Evolutionary conservation across 306 rosid species (phyloP).

Genomic region (Castanospermum australe): DNA sequence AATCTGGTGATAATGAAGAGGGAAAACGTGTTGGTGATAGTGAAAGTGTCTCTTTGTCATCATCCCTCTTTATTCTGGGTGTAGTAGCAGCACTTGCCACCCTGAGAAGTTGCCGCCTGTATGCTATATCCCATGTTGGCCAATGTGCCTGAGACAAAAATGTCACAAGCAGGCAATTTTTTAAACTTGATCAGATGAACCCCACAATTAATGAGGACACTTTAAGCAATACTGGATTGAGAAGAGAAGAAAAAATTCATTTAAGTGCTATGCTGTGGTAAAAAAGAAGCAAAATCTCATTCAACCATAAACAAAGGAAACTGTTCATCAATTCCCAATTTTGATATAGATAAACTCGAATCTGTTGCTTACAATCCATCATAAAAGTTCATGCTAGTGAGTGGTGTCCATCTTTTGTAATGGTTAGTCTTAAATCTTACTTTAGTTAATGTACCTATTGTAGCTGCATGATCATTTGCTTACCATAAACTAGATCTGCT

Average conservation of each 20-base stretch:
- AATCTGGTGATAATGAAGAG: conserved; percentile 31
- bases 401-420: too few species aligned
- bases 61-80: background rate
- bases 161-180: conserved; percentile 23
- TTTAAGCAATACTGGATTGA: background rate
- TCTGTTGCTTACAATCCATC: background rate
- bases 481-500: conserved; percentile 39
- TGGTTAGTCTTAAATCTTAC: background rate
- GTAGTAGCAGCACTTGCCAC: conserved; percentile 14
- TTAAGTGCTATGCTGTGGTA: background rate
- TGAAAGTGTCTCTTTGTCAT: conserved; percentile 1
- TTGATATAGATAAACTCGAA: too few species aligned
- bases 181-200: conserved; percentile 7
- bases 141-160: conserved; percentile 65
- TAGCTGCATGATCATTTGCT: conserved; percentile 7
- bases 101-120: conserved; percentile 50
- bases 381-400: background rate
- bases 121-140: conserved; percentile 26
- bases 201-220: background rate
- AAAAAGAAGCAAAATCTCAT: background rate
- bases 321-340: too few species aligned
- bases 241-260: background rate
- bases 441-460: too few species aligned
- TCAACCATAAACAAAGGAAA: background rate
- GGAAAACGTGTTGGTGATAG: too few species aligned